Base-by-base conservation (phyloP, 148 eudicot species). In the Chenopodium quinoa region DNA sequence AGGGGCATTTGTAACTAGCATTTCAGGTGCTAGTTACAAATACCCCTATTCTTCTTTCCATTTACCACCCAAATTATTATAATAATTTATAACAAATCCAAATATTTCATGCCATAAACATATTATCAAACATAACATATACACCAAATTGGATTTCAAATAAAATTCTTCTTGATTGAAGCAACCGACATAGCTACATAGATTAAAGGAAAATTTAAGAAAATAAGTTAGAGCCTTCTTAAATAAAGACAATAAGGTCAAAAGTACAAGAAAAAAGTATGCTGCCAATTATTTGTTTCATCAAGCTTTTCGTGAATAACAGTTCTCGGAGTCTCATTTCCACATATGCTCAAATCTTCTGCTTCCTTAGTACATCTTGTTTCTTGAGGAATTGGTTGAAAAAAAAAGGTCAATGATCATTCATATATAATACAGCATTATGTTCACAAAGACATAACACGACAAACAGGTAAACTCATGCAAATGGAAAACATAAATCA, bases 321-420 rank as follows among this genome's bases (percentile, higher is more conserved):
- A 7, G 52, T 76, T 32, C 48, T 6, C 4, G 79, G 52, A 40
- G 23, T 62, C 71, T 40, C 70, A n/a, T 12, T 40, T 63, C 56
- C 80, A 40, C 56, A 13, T 40, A 7, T n/a, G 71, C 71, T 12
- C 7, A 46, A 54, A 40, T n/a, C 71, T 64, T 34, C 67, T 31
- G 25, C 47, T 58, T 58, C 79, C 44, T 77, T 31, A 19, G 14
- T 70, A 32, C 37, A n/a, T 77, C 27, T 71, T 77, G 19, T 60
- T 77, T 32, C 50, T 2, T 40, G 31, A 77, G 23, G 10, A 65
- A 20, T 46, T 22, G 27, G 52, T 54, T 73, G n/a, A 25, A 40
- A 0, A 27, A 27, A 27, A 27, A 27, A 27, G 22, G 44, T 0
- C 9, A 4, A 67, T 14, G 11, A 9, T 67, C 13, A 47, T 16